A percentile compares a stretch with the other conserved stretches of the same genome.
These are phyloP conservation scores for Penicillium concentricum DNA, from an alignment of 2,329 filamentous ascomycete genomes.

Conservation along the genomic window DNA sequence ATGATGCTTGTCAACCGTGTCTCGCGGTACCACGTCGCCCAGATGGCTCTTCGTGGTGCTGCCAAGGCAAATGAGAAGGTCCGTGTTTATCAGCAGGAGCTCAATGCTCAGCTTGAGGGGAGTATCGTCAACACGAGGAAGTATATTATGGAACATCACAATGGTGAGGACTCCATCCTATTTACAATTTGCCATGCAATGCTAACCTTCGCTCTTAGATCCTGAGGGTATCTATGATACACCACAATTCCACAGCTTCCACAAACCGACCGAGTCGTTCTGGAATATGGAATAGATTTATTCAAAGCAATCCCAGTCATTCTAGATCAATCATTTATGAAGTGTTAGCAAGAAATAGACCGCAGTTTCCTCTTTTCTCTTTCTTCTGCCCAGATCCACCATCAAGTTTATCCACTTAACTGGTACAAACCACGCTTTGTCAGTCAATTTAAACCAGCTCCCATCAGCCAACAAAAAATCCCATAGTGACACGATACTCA, in stretches of 20 bases:
- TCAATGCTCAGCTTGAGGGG: conserved; percentile 50
- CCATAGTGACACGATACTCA: neutral
- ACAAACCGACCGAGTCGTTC: neutral
- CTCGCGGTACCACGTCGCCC: conserved; percentile 60
- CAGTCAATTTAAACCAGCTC: neutral
- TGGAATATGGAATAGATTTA: neutral
- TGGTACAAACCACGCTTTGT: no score
- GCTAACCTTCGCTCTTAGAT: conserved; percentile 38
- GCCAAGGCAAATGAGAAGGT: conserved; percentile 51
- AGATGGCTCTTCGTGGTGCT: conserved; percentile 53
- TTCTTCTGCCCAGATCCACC: neutral
- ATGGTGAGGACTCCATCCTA: conserved; percentile 44
- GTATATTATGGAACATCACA: conserved; percentile 54
- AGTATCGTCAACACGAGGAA: conserved; percentile 51
- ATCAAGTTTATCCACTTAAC: no score
- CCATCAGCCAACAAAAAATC: neutral
- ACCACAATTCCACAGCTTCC: conserved; percentile 25
- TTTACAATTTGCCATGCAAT: neutral
- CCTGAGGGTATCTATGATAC: conserved; percentile 54
- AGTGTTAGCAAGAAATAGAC: neutral
- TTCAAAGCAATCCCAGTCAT: neutral
- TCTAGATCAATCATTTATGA: neutral
- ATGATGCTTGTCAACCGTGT: conserved; percentile 66
- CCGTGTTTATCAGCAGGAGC: conserved; percentile 45
- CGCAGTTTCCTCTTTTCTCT: neutral